Percentiles rank a stretch among this genome's conserved stretches.
These are phyloP conservation scores for Boletus eberwhitei DNA, from an alignment of 768 basidiomycete genomes.

Conservation along the genomic window DNA sequence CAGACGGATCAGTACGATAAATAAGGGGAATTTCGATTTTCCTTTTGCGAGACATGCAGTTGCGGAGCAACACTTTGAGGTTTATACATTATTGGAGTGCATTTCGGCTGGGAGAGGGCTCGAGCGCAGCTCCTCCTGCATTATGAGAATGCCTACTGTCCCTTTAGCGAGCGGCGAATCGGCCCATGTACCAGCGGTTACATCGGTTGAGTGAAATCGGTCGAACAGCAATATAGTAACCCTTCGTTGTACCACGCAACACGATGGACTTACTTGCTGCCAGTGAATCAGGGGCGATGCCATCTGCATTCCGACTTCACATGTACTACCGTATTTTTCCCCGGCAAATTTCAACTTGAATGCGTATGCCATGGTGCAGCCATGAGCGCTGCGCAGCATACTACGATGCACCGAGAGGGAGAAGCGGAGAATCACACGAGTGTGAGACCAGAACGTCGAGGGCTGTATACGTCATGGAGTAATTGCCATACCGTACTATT, in stretches of 20 bases:
- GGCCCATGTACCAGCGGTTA: background rate
- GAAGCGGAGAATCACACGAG: background rate
- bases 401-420: conserved; percentile 11
- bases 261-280: background rate
- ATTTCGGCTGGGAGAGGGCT: no score
- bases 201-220: background rate
- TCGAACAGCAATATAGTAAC: background rate
- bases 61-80: no score
- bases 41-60: background rate
- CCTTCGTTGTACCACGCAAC: background rate
- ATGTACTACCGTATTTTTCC: background rate
- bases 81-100: no score
- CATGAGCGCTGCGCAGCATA: background rate
- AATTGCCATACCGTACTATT: conserved; percentile 3
- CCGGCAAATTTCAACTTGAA: background rate
- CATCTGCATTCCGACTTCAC: background rate
- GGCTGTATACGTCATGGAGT: background rate
- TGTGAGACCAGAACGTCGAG: conserved; percentile 1
- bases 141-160: no score
- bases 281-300: background rate
- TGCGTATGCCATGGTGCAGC: background rate
- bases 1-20: background rate
- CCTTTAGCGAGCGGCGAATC: background rate
- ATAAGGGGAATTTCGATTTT: background rate
- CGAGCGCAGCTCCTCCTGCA: no score